Conservation (phyloP, 2,329 filamentous ascomycete species). For the Lasiodiplodia hormozganensis region DNA sequence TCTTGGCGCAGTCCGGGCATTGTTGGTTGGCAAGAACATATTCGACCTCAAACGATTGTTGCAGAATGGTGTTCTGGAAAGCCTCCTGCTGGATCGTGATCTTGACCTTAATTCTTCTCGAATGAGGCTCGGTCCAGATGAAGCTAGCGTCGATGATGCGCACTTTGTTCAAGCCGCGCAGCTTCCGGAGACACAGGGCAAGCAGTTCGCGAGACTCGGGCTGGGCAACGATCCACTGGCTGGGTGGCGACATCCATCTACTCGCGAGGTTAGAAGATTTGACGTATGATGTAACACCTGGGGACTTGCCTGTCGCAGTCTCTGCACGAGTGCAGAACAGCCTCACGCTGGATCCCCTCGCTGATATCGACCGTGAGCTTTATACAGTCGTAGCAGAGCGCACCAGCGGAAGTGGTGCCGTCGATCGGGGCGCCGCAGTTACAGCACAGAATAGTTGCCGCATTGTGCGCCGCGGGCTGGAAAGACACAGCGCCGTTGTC, state of each 20-base stretch:
- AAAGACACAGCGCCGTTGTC: slow-evolving; percentile 47
- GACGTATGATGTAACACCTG: slow-evolving; percentile 4
- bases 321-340: slow-evolving; percentile 85
- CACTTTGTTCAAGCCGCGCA: slow-evolving; percentile 85
- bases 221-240: slow-evolving; percentile 81
- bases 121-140: slow-evolving; percentile 98
- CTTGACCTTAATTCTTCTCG: slow-evolving; percentile 89
- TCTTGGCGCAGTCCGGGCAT: slow-evolving; percentile 94
- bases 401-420: slow-evolving; percentile 73
- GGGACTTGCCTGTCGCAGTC: slow-evolving; percentile 74
- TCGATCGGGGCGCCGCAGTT: slow-evolving; percentile 97
- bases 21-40: slow-evolving; percentile 92
- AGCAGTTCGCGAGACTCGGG: slow-evolving; percentile 92
- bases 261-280: slow-evolving; percentile 9
- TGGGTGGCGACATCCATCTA: slow-evolving; percentile 82
- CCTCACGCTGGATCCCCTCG: slow-evolving; percentile 87
- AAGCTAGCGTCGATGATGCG: slow-evolving; percentile 95
- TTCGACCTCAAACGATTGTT: slow-evolving; percentile 94
- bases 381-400: slow-evolving; percentile 94
- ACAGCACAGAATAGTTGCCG: slow-evolving; percentile 88
- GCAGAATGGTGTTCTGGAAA: slow-evolving; percentile 72
- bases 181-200: slow-evolving; percentile 86
- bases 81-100: slow-evolving; percentile 85
- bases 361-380: slow-evolving; percentile 95
- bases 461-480: slow-evolving; percentile 46